A percentile compares a stretch with the other conserved stretches of the same genome.
These are phyloP conservation scores for Camellia oleifera DNA, from an alignment of 179 eudicot species.

Conservation along the genomic window DNA sequence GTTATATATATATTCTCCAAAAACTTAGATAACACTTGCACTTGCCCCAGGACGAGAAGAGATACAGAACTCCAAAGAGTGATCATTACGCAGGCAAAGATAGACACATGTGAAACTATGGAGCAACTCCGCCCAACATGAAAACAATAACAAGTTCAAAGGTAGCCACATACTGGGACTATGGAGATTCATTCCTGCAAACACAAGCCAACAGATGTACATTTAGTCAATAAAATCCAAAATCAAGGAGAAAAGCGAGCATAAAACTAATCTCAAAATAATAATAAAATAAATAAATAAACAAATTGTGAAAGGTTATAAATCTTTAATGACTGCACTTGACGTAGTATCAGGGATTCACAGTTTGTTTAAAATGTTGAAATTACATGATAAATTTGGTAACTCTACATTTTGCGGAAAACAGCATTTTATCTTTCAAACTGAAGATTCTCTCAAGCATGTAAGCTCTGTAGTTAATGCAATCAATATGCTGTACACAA, in stretches of 20 bases:
- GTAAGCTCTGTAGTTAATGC: neutral
- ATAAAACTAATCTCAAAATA: neutral
- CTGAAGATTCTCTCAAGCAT: slow-evolving; percentile 2
- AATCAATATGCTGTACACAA: neutral
- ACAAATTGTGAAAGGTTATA: neutral
- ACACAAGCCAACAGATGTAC: slow-evolving; percentile 12
- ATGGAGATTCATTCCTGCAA: slow-evolving; percentile 26
- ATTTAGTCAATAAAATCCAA: slow-evolving; percentile 10
- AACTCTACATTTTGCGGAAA: neutral
- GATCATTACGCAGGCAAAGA: neutral
- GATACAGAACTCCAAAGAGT: neutral
- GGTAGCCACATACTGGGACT: neutral
- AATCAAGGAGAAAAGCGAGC: neutral
- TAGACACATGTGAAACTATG: neutral
- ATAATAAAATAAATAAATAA: neutral
- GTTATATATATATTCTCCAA: neutral
- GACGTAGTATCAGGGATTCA: neutral
- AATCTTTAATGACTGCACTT: neutral
- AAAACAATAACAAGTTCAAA: neutral
- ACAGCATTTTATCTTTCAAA: neutral
- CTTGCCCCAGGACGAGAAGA: neutral
- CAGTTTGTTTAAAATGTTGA: neutral
- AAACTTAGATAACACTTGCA: neutral
- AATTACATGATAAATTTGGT: neutral
- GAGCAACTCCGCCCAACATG: neutral